phyloP scores from a whole-genome alignment of 2,329 filamentous ascomycete genomes.

The Aureobasidium sp. region DNA sequence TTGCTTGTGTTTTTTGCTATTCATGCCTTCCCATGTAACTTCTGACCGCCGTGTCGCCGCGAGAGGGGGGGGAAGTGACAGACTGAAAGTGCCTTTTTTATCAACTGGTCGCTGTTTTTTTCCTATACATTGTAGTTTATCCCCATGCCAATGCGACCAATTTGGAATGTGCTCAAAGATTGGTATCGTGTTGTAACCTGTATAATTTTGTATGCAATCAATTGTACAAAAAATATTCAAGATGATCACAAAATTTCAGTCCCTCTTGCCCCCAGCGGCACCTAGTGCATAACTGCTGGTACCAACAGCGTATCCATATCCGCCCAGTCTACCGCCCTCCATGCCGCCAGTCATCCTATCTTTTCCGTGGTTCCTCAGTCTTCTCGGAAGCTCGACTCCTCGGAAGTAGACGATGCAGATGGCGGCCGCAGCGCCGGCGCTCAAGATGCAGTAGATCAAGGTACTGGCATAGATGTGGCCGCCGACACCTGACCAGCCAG shows the following conservation, averaged over 20 bases:
- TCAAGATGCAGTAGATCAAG: slow-evolving; percentile 41
- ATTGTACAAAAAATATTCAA: not conserved
- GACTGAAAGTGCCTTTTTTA: not conserved
- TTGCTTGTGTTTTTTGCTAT: no score
- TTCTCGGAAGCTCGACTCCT: slow-evolving; percentile 42
- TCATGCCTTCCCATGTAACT: no score
- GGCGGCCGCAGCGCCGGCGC: slow-evolving; percentile 38
- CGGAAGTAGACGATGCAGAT: slow-evolving; percentile 47
- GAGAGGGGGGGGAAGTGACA: not conserved
- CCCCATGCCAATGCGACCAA: not conserved
- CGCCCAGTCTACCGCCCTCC: slow-evolving; percentile 30
- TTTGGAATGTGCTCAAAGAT: no score
- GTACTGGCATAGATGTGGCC: slow-evolving; percentile 43
- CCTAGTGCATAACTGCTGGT: slow-evolving; percentile 32
- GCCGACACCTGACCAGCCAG: slow-evolving; percentile 43
- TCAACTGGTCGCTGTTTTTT: not conserved
- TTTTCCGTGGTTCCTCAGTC: slow-evolving; percentile 48
- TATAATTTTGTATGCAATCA: not conserved
- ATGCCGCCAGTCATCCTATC: slow-evolving; percentile 36
- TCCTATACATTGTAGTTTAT: no score
- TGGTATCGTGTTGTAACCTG: not conserved
- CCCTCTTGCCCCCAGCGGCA: slow-evolving; percentile 33
- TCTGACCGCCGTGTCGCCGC: no score
- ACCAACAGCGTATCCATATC: slow-evolving; percentile 36
- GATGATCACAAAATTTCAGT: slow-evolving; percentile 20